Conservation (phyloP, 768 basidiomycete species). For the Tylopilus sp. region DNA sequence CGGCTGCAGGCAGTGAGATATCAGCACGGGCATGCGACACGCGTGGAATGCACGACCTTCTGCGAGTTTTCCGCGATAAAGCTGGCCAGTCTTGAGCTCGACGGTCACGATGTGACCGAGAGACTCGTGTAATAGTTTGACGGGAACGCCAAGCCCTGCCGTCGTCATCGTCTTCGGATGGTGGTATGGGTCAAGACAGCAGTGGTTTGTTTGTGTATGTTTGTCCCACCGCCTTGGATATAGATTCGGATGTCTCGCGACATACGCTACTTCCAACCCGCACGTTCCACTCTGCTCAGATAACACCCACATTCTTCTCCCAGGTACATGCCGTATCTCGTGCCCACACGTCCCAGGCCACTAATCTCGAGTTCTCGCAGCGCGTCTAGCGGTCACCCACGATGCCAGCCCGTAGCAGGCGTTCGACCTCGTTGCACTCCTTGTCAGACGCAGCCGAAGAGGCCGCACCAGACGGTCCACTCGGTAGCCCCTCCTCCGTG, state of each 20-base stretch:
- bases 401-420: constrained; percentile 20
- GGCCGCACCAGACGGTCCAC: constrained; percentile 31
- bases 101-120: constrained; percentile 95
- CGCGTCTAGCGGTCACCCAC: background rate
- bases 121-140: constrained; percentile 95
- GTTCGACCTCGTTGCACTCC: constrained; percentile 21
- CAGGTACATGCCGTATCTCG: background rate
- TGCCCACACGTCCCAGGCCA: background rate
- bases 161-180: constrained; percentile 37
- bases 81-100: constrained; percentile 97
- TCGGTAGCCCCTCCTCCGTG: constrained; percentile 52
- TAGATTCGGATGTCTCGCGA: no score
- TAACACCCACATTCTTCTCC: background rate
- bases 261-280: no score
- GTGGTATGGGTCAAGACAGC: background rate
- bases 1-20: constrained; percentile 55
- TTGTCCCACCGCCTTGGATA: constrained; percentile 5
- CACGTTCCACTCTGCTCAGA: no score
- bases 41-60: constrained; percentile 56
- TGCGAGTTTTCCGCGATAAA: constrained; percentile 94
- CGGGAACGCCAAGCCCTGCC: constrained; percentile 82
- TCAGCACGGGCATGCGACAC: constrained; percentile 15
- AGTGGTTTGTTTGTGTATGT: constrained; percentile 18
- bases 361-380: background rate
- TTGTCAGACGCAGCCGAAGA: constrained; percentile 9